Conservation (phyloP, 2,329 filamentous ascomycete genomes). For the Cytospora piceicola region DNA sequence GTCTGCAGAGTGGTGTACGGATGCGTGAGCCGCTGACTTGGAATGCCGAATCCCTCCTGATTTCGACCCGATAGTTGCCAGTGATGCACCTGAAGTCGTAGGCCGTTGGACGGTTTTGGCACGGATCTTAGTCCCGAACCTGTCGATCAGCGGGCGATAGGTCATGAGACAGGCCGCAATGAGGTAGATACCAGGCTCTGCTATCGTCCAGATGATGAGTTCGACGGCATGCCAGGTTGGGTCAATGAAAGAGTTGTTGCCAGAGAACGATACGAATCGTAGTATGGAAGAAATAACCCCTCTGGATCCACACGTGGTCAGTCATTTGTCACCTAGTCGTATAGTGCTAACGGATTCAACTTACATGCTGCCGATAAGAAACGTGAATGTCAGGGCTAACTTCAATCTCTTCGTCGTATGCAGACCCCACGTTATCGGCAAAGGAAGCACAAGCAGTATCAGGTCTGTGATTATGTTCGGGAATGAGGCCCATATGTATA, state of each 20-base stretch:
- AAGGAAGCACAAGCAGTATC: conserved; percentile 40
- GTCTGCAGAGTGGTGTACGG: background rate
- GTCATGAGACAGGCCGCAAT: conserved; percentile 37
- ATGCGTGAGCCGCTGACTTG: background rate
- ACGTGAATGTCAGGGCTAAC: background rate
- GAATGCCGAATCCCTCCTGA: background rate
- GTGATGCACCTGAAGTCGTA: background rate
- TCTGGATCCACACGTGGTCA: conserved; percentile 28
- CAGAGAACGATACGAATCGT: conserved; percentile 35
- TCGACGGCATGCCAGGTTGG: conserved; percentile 31
- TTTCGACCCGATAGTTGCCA: background rate
- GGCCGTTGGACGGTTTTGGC: background rate
- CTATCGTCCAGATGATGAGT: conserved; percentile 35
- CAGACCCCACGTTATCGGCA: conserved; percentile 41
- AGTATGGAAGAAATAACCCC: conserved; percentile 39
- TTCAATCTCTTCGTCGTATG: conserved; percentile 8
- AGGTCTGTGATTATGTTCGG: conserved; percentile 44
- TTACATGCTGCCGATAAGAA: conserved; percentile 18
- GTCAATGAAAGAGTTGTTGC: conserved; percentile 33
- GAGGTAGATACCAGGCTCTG: conserved; percentile 36
- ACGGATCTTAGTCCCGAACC: conserved; percentile 13
- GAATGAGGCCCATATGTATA: conserved; percentile 39
- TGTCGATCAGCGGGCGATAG: conserved; percentile 36
- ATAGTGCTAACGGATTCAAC: background rate
- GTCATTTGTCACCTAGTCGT: background rate